These are phyloP conservation scores for Aspergillus unguis DNA, from an alignment of 2,329 filamentous ascomycete species.

Conservation along the genomic window DNA sequence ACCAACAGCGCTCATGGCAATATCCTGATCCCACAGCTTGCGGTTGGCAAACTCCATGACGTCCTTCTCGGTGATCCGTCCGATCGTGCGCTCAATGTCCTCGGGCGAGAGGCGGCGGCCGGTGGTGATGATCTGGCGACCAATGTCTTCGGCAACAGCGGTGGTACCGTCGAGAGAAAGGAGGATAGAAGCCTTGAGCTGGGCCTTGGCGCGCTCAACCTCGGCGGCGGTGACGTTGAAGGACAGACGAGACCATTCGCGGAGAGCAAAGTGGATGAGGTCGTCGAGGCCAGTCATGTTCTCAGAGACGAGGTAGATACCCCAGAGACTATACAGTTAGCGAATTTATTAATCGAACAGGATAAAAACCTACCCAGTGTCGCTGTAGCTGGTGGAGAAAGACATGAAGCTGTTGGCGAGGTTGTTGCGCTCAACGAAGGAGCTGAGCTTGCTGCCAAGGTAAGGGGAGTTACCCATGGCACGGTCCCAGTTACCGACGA, in stretches of 20 bases:
- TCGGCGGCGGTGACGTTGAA: constrained; percentile 84
- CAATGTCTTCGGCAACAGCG: constrained; percentile 95
- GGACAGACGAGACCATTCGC: constrained; percentile 95
- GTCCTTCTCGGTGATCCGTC: constrained; percentile 87
- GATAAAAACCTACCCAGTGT: constrained; percentile 73
- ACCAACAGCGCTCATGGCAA: constrained; percentile 90
- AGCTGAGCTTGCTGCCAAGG: constrained; percentile 96
- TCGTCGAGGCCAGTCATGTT: constrained; percentile 85
- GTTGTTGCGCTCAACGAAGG: constrained; percentile 88
- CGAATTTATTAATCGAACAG: constrained; percentile 13
- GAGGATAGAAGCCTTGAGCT: constrained; percentile 97
- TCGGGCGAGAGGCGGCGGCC: constrained; percentile 85
- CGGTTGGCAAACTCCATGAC: constrained; percentile 94
- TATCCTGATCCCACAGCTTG: constrained; percentile 96
- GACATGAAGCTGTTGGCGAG: constrained; percentile 99
- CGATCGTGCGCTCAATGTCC: constrained; percentile 91
- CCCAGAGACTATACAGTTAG: constrained; percentile 73
- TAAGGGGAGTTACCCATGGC: constrained; percentile 96
- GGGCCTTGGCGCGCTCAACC: constrained; percentile 96
- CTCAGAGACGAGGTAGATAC: constrained; percentile 96
- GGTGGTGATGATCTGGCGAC: constrained; percentile 96
- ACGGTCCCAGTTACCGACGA: constrained; percentile 99
- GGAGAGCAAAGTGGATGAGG: constrained; percentile 95
- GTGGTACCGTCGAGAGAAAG: constrained; percentile 97
- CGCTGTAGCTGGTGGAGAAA: constrained; percentile 99